Conservation (phyloP, 345 rosid genomes). For the Eucalyptus regnans region DNA sequence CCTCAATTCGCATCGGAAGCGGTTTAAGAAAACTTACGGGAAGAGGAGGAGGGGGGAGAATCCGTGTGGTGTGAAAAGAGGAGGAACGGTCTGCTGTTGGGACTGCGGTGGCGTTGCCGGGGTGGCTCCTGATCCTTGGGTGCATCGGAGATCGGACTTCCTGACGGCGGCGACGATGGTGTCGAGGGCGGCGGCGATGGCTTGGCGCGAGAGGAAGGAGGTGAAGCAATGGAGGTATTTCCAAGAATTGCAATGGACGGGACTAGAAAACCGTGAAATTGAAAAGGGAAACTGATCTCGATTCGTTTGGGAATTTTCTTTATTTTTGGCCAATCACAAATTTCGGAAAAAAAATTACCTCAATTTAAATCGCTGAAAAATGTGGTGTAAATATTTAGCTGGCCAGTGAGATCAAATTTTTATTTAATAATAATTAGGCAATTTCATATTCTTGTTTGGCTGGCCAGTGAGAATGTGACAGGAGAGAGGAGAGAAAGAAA, state of each 20-base stretch:
- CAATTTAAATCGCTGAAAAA: neutral
- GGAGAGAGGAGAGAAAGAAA: too few relatives aligned
- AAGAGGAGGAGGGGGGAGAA: constrained; percentile 10
- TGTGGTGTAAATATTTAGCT: neutral
- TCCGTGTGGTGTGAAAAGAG: constrained; percentile 17
- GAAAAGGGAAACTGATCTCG: neutral
- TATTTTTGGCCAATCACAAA: too few relatives aligned
- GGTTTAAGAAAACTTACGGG: constrained; percentile 15
- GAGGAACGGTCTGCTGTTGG: constrained; percentile 33
- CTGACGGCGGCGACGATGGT: neutral
- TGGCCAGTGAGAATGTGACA: too few relatives aligned
- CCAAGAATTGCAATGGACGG: constrained; percentile 37
- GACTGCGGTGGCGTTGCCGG: constrained; percentile 6
- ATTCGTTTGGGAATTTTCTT: neutral
- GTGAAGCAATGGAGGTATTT: constrained; percentile 1
- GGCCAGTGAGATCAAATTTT: too few relatives aligned
- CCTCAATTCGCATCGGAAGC: neutral
- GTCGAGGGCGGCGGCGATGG: constrained; percentile 8
- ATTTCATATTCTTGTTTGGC: too few relatives aligned
- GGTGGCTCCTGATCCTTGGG: constrained; percentile 42
- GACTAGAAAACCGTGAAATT: neutral
- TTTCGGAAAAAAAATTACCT: neutral
- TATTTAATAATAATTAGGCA: too few relatives aligned
- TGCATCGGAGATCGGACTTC: constrained; percentile 42
- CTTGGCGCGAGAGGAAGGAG: neutral